Conservation (phyloP, 2,329 filamentous ascomycete genomes). For the Stagonosporopsis vannaccii region DNA sequence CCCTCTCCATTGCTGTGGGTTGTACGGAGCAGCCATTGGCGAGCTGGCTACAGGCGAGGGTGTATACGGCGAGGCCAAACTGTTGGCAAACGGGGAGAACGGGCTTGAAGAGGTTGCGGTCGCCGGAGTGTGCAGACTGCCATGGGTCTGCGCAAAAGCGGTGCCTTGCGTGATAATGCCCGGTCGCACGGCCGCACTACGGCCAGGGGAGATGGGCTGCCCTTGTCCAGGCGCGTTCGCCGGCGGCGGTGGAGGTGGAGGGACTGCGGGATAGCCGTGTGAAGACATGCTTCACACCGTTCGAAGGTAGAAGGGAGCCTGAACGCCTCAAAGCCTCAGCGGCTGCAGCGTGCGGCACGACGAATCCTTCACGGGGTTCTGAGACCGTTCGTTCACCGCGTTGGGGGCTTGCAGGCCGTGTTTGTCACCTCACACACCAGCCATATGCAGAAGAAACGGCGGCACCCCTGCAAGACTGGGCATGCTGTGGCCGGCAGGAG, state of each 20-base stretch:
- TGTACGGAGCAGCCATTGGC: slow-evolving; percentile 55
- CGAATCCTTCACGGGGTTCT: slow-evolving; percentile 28
- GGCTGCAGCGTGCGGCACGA: slow-evolving; percentile 33
- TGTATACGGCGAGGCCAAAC: slow-evolving; percentile 43
- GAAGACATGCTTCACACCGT: slow-evolving; percentile 30
- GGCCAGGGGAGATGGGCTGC: slow-evolving; percentile 15
- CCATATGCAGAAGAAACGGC: slow-evolving; percentile 17
- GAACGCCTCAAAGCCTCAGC: slow-evolving; percentile 42
- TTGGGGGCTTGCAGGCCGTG: slow-evolving; percentile 18
- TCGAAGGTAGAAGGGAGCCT: slow-evolving; percentile 21
- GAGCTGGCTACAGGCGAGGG: slow-evolving; percentile 41
- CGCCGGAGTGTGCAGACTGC: slow-evolving; percentile 46
- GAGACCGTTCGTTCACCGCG: slow-evolving; percentile 17
- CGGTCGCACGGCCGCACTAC: slow-evolving; percentile 47
- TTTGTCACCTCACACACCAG: slow-evolving; percentile 30
- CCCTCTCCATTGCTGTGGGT: slow-evolving; percentile 59
- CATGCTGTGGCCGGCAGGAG: slow-evolving; percentile 18
- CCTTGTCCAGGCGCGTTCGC: slow-evolving; percentile 36
- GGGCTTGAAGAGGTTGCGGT: slow-evolving; percentile 49
- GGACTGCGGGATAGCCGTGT: slow-evolving; percentile 32
- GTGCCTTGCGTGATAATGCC: slow-evolving; percentile 49
- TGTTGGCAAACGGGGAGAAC: slow-evolving; percentile 46
- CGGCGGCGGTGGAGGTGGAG: slow-evolving; percentile 33
- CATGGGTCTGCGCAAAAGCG: slow-evolving; percentile 49
- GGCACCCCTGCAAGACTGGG: slow-evolving; percentile 18